Evolutionary conservation across 2,329 filamentous ascomycete genomes (phyloP).

Genomic region (Neurospora crassa): DNA sequence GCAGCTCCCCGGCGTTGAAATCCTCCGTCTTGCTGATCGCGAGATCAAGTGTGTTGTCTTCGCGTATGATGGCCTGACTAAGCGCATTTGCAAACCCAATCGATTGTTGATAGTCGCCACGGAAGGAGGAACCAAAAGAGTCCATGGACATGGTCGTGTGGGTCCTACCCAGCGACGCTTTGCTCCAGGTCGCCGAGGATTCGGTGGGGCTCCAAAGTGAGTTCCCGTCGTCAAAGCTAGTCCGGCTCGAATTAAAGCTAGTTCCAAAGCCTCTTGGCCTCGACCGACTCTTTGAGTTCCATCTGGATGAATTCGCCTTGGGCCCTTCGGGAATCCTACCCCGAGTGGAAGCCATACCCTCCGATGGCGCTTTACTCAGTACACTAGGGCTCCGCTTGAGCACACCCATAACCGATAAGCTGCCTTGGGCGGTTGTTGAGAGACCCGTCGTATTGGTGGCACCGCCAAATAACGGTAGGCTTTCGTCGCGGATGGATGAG

Average conservation of each 20-base stretch:
- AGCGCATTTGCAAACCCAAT: conserved; percentile 96
- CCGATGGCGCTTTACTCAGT: conserved; percentile 86
- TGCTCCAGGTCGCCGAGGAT: conserved; percentile 93
- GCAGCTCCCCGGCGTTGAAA: conserved; percentile 50
- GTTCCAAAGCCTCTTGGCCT: conserved; percentile 66
- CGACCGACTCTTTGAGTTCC: conserved; percentile 79
- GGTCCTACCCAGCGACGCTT: conserved; percentile 82
- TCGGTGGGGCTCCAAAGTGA: conserved; percentile 80
- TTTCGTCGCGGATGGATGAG: conserved; percentile 75
- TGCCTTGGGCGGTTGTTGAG: conserved; percentile 40
- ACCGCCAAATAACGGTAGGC: conserved; percentile 70
- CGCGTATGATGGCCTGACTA: conserved; percentile 91
- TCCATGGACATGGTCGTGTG: conserved; percentile 88
- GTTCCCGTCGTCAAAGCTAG: conserved; percentile 83
- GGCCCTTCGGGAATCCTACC: conserved; percentile 57
- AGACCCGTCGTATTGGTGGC: conserved; percentile 38
- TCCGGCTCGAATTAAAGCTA: conserved; percentile 81
- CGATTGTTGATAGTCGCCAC: conserved; percentile 83
- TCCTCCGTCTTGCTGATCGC: conserved; percentile 49
- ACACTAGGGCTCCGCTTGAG: conserved; percentile 83
- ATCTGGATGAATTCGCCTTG: conserved; percentile 52
- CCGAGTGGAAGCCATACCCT: conserved; percentile 58
- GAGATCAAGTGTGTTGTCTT: conserved; percentile 50
- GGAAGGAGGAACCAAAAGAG: conserved; percentile 70
- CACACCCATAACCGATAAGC: conserved; percentile 65